Conservation (phyloP, 257 asterid genomes). For the Sherardia arvensis region DNA sequence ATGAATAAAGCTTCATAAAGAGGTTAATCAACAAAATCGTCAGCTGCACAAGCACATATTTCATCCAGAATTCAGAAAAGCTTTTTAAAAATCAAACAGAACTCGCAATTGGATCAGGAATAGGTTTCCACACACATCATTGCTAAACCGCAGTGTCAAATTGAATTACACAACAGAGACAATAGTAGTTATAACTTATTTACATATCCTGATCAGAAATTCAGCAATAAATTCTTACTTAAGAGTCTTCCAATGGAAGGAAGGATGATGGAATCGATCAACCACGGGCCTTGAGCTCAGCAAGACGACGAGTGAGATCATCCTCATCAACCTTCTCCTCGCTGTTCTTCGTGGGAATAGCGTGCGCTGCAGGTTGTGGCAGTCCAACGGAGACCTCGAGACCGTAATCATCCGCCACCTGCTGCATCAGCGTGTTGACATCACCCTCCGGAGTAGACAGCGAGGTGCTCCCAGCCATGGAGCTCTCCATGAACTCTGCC, state of each 20-base stretch:
- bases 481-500: slow-evolving; percentile 98
- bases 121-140: no score
- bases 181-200: not conserved
- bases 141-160: not conserved
- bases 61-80: not conserved
- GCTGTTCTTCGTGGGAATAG: slow-evolving; percentile 38
- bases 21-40: not conserved
- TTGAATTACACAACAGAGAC: not conserved
- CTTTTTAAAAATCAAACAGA: no score
- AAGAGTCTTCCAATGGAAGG: not conserved
- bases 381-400: slow-evolving; percentile 94
- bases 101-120: no score
- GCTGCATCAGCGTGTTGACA: slow-evolving; percentile 89
- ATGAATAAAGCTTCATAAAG: no score
- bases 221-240: not conserved
- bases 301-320: slow-evolving; percentile 85
- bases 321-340: slow-evolving; percentile 85
- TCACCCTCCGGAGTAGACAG: slow-evolving; percentile 91
- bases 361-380: slow-evolving; percentile 80
- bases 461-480: slow-evolving; percentile 97
- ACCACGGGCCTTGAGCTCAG: slow-evolving; percentile 95
- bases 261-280: slow-evolving; percentile 15
- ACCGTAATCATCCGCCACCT: slow-evolving; percentile 96
- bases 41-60: not conserved
- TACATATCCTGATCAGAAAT: not conserved